Percentiles rank a stretch among this genome's conserved stretches.
phyloP scores from a whole-genome alignment of 371 early-diverging fungal species.

The Mucor velutinosus region DNA sequence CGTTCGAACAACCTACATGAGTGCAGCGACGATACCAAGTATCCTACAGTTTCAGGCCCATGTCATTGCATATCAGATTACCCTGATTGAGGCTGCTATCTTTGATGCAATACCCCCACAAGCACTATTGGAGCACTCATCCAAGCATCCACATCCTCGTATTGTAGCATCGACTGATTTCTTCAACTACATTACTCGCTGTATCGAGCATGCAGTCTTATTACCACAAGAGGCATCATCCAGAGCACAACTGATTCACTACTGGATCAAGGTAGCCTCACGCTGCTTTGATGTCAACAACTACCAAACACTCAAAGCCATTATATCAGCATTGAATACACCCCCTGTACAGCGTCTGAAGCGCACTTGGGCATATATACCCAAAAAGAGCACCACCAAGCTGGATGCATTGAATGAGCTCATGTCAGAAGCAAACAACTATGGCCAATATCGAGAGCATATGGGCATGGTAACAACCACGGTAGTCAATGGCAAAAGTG shows the following conservation, averaged over 20 bases:
- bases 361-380: constrained; percentile 76
- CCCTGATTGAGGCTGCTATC: constrained; percentile 72
- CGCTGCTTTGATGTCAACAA: constrained; percentile 68
- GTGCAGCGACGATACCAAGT: constrained; percentile 60
- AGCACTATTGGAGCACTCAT: constrained; percentile 69
- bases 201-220: constrained; percentile 75
- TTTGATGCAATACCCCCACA: constrained; percentile 69
- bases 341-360: constrained; percentile 79
- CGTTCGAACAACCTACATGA: constrained; percentile 59
- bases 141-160: constrained; percentile 67
- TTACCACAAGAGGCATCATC: constrained; percentile 61
- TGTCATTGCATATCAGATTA: constrained; percentile 74
- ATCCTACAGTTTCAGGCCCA: constrained; percentile 69
- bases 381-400: constrained; percentile 63
- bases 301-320: constrained; percentile 77
- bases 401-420: constrained; percentile 64
- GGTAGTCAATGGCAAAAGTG: constrained; percentile 40
- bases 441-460: constrained; percentile 70
- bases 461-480: constrained; percentile 52
- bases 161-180: constrained; percentile 79
- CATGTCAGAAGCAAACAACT: constrained; percentile 76
- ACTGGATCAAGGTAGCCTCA: constrained; percentile 79
- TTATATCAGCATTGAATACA: constrained; percentile 71
- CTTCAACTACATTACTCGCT: constrained; percentile 81
- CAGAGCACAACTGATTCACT: constrained; percentile 67